Base-by-base conservation (phyloP, 164 flowering plant genomes). In the Nymphaea colorata region DNA sequence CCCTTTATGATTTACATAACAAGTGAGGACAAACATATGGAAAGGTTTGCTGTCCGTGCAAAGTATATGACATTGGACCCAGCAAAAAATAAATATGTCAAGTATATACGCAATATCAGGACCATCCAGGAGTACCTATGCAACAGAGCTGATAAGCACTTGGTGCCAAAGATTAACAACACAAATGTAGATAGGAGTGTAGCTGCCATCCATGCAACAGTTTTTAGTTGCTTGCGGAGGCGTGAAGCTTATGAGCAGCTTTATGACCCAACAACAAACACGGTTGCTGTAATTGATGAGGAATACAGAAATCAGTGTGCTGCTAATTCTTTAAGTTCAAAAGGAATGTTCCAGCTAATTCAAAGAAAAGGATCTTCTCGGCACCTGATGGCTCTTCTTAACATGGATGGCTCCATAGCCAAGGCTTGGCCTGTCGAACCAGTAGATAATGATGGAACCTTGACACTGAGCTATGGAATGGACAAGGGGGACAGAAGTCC, bases 31-130 rank as follows among this genome's bases (percentile, higher is more conserved):
- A 91, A 89, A 64, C 97, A 87, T 83, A 14, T 89, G 86, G 95
- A 91, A 73, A 69, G 97, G 59, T 91, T 91, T 76, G 97, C 97
- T 15, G 95, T 91, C 4, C 90, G 97, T 67, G 95, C 97, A 44
- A 89, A 91, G 79, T 91, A 91, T 75, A 91, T 91, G 97, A 87
- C 97, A 14, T 74, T 91, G 74, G 97, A 91, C 72, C 97, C 97
- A 43, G 87, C 91, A 16, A 91, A 85, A 78, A 91, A 91, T 74
- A 91, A 87, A 73, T 88, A 91, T 75, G 95, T 89, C 4, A 91
- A 91, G 75, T 91, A 91, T 65, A 91, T 91, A 4, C 82, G 87
- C 64, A 91, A 91, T 73, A 91, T 91, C 60, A 83, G 97, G 77
- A 84, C 91, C 41, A 91, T 91, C 25, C 97, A 91, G 67, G 97